Evolutionary conservation across 805 yeast genomes (phyloP), one percentile per base, ranked within the genome.

Genomic region (Metschnikowia peoriensis): DNA sequence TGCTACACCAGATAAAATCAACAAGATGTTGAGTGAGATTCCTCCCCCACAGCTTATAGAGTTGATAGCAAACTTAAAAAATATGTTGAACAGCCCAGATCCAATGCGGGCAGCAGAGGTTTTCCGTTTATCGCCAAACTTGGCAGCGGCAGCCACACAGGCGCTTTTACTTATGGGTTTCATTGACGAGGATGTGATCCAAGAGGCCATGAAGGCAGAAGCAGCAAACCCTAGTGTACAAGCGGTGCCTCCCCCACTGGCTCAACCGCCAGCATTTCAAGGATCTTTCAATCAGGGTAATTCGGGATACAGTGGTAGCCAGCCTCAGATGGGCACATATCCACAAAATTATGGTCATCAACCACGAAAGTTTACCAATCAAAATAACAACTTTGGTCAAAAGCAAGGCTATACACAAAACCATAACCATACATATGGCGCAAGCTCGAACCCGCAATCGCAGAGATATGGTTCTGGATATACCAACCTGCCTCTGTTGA

Each of bases 81-180:
- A 78, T 35, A 69, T 84, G 7, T 70, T 85, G 35, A 72, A 72
- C 38, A 79, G 82, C 43, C 79, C 82, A 7, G 76, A 78, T 52
- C 73, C 81, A 38, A 60, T 66, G 37, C 66, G 86, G 55, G 84
- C 84, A 22, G 74, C 79, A 50, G 79, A 78, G 52, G 73, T 86
- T 52, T 73, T 83, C 60, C 75, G 73, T 50, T 70, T 80, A 60
- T 70, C 82, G 57, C 84, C 84, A 15, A 69, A 82, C 45, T 69
- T 87, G 41, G 86, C 91, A 3, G 71, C 82, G 2, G 78, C 88
- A 1, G 84, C 89, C 1, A 83, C 92, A 0, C 94, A 88, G 64
- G 88, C 91, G 2, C 71, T 88, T 55, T 69, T 88, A 16, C 73
- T 86, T 45, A 87, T 88, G 92, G 96, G 94, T 0, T 76, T 88